These are phyloP conservation scores for Flagelloscypha sp. DNA, from an alignment of 768 basidiomycete genomes.

Conservation along the genomic window DNA sequence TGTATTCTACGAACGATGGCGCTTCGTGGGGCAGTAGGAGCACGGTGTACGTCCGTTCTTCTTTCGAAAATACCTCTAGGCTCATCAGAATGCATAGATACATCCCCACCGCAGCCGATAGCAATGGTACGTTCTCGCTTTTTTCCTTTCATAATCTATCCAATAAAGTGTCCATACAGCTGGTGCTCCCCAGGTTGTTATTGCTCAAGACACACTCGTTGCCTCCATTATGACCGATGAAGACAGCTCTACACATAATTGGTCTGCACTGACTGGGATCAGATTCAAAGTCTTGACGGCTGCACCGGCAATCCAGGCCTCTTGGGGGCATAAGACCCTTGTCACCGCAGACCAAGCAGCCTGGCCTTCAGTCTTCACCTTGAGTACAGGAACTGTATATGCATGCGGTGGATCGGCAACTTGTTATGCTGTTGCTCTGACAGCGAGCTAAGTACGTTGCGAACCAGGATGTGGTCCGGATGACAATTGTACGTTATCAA, in stretches of 20 bases:
- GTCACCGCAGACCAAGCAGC: constrained; percentile 3
- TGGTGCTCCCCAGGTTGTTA: constrained; percentile 13
- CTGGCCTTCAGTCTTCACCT: constrained; percentile 6
- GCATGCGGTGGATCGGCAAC: no score
- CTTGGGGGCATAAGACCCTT: constrained; percentile 12
- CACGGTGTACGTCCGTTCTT: constrained; percentile 12
- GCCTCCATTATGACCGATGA: constrained; percentile 17
- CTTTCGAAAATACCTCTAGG: no score
- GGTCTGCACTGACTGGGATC: constrained; percentile 1
- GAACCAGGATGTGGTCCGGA: no score
- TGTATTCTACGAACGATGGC: constrained; percentile 15
- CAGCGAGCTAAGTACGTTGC: no score
- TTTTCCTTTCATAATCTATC: no score
- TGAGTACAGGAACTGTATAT: constrained; percentile 3
- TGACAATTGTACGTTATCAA: no score
- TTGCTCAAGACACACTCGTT: constrained; percentile 10
- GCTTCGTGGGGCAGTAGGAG: constrained; percentile 6
- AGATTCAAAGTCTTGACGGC: constrained; percentile 10
- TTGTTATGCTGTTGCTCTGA: no score
- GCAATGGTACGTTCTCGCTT: constrained; percentile 11
- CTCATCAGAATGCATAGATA: no score
- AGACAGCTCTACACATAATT: constrained; percentile 9
- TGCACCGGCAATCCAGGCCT: constrained; percentile 1
- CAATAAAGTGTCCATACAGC: constrained; percentile 7
- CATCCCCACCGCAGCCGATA: constrained; percentile 8